Evolutionary conservation across 768 basidiomycete genomes (phyloP).

Genomic region (Mycena capillaripes): DNA sequence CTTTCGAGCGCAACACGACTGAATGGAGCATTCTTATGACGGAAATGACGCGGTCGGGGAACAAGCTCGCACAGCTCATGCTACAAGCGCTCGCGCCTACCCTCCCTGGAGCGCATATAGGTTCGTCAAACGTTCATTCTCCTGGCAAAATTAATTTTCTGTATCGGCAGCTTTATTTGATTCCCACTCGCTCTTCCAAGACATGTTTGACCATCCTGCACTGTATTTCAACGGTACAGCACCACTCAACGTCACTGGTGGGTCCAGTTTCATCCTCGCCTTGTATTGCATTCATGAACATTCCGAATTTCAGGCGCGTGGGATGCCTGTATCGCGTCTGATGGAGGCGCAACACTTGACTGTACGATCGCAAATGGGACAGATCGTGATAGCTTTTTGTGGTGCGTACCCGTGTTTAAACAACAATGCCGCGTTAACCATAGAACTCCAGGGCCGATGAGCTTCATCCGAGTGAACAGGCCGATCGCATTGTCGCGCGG

Average conservation of each 20-base stretch:
- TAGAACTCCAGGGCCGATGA: conserved; percentile 61
- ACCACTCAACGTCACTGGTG: conserved; percentile 69
- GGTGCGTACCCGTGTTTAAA: conserved; percentile 52
- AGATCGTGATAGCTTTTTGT: conserved; percentile 71
- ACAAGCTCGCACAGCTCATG: conserved; percentile 65
- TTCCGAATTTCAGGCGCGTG: conserved; percentile 51
- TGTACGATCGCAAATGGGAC: conserved; percentile 57
- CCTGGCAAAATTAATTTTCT: background rate
- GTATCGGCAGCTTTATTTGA: conserved; percentile 65
- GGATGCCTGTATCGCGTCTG: conserved; percentile 46
- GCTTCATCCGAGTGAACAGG: conserved; percentile 73
- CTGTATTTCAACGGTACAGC: conserved; percentile 75
- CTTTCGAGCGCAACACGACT: conserved; percentile 63
- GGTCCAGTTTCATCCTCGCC: conserved; percentile 54
- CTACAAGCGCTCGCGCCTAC: conserved; percentile 62
- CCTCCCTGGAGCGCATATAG: conserved; percentile 69
- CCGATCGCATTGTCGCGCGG: conserved; percentile 65
- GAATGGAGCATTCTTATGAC: conserved; percentile 71
- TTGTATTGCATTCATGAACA: conserved; percentile 56
- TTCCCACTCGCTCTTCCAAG: conserved; percentile 70
- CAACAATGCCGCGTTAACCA: background rate
- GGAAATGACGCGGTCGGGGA: conserved; percentile 66
- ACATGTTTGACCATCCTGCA: conserved; percentile 66
- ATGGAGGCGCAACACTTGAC: conserved; percentile 43
- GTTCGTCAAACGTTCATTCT: conserved; percentile 48